Conservation (phyloP, 495 filamentous ascomycete species). For the Parachaetomium inaequale region DNA sequence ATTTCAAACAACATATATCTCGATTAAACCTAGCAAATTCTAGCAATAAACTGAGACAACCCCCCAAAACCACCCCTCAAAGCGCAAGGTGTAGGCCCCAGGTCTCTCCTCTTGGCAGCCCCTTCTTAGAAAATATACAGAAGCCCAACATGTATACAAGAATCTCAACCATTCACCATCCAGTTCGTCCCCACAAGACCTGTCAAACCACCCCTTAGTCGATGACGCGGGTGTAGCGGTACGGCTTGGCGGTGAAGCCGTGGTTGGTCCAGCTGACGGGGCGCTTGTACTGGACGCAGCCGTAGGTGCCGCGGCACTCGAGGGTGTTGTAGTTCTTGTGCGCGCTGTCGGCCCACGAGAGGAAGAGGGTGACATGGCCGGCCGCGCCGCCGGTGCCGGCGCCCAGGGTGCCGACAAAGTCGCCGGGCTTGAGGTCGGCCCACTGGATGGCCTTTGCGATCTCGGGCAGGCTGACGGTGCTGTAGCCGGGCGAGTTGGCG, state of each 20-base stretch:
- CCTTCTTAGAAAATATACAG: neutral
- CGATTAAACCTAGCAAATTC: neutral
- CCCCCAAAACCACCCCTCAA: neutral
- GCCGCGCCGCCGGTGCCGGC: constrained; percentile 9
- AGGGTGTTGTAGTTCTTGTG: constrained; percentile 6
- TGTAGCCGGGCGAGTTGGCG: constrained; percentile 13
- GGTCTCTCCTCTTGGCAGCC: too few species aligned
- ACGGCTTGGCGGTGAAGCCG: constrained; percentile 10
- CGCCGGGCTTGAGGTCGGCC: constrained; percentile 8
- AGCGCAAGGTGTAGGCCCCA: too few species aligned
- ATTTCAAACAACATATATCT: neutral
- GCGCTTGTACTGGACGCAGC: constrained; percentile 11
- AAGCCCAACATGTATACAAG: neutral
- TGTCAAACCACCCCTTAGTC: constrained; percentile 1
- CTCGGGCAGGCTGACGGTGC: constrained; percentile 8
- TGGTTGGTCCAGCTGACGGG: neutral
- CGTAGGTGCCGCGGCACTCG: constrained; percentile 12
- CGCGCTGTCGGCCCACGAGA: constrained; percentile 3
- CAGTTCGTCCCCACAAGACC: neutral
- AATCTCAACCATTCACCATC: neutral
- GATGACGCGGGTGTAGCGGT: constrained; percentile 10
- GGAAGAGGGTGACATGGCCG: constrained; percentile 14
- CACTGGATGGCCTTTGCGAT: constrained; percentile 7
- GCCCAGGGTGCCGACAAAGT: constrained; percentile 19
- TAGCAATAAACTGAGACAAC: neutral